These are phyloP conservation scores for Pseudoturritis turrita DNA, from an alignment of 345 rosid species.

Conservation along the genomic window DNA sequence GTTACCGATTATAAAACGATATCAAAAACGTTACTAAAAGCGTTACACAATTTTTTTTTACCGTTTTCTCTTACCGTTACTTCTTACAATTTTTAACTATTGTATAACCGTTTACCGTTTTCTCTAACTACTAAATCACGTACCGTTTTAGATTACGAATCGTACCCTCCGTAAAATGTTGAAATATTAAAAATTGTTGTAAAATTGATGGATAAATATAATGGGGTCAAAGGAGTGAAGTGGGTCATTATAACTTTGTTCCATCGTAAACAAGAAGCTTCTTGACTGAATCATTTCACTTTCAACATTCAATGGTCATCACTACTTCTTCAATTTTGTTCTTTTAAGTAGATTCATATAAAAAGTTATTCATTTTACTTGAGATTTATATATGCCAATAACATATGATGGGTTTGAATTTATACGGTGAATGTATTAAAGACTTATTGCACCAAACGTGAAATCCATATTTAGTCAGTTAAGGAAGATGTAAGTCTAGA, in stretches of 20 bases:
- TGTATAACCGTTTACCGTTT: too few relatives aligned
- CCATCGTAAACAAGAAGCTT: conserved; percentile 24
- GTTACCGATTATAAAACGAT: too few relatives aligned
- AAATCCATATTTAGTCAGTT: neutral
- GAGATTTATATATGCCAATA: neutral
- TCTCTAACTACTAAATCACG: too few relatives aligned
- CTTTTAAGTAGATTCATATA: neutral
- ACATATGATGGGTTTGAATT: neutral
- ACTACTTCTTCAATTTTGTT: conserved; percentile 1
- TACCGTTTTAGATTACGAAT: too few relatives aligned
- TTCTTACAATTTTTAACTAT: too few relatives aligned
- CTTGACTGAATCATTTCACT: conserved; percentile 27
- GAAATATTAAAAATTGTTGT: neutral
- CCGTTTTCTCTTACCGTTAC: too few relatives aligned
- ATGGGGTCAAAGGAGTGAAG: conserved; percentile 30
- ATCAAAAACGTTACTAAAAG: too few relatives aligned
- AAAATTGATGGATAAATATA: conserved; percentile 14
- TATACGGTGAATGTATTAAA: neutral
- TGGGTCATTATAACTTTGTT: conserved; percentile 13
- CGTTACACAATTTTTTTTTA: too few relatives aligned
- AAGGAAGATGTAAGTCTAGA: neutral
- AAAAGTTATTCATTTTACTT: neutral
- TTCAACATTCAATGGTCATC: conserved; percentile 19
- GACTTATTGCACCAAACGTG: neutral
- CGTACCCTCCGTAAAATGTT: conserved; percentile 10